Percentiles rank a stretch among this genome's conserved stretches.
Conservation (phyloP, 495 filamentous ascomycete species). For the Oidiodendron maius region DNA sequence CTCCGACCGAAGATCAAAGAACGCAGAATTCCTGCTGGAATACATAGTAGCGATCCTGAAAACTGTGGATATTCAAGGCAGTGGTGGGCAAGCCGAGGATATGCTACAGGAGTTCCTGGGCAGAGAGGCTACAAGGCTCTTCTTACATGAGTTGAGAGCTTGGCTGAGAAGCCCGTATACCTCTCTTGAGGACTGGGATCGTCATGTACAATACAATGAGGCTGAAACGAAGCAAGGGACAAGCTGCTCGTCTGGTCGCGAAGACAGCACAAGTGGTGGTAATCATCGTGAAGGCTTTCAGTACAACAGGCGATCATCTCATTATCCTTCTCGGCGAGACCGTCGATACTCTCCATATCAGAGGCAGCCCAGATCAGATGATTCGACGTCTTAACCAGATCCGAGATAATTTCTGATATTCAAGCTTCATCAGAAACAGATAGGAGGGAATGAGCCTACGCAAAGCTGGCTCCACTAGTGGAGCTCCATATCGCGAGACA, state of each 20-base stretch:
- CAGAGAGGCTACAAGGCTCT: conserved; percentile 67
- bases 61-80: conserved; percentile 82
- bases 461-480: no score
- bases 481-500: no score
- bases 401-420: no score
- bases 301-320: neutral
- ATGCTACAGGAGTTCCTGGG: conserved; percentile 85
- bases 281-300: neutral
- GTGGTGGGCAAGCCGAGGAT: conserved; percentile 78
- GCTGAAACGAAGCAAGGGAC: neutral
- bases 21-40: conserved; percentile 85
- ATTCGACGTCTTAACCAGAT: no score
- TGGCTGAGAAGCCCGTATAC: conserved; percentile 78
- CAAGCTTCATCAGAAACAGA: no score
- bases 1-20: conserved; percentile 51
- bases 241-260: neutral
- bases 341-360: conserved; percentile 1
- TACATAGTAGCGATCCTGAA: conserved; percentile 87
- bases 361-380: neutral
- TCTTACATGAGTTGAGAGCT: conserved; percentile 76
- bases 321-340: conserved; percentile 1
- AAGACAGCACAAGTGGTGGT: neutral
- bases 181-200: conserved; percentile 71
- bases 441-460: no score
- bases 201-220: conserved; percentile 63